Percentiles rank a stretch among this genome's conserved stretches.
Evolutionary conservation across 768 basidiomycete species (phyloP).

Genomic region (Amanita polypyramis): DNA sequence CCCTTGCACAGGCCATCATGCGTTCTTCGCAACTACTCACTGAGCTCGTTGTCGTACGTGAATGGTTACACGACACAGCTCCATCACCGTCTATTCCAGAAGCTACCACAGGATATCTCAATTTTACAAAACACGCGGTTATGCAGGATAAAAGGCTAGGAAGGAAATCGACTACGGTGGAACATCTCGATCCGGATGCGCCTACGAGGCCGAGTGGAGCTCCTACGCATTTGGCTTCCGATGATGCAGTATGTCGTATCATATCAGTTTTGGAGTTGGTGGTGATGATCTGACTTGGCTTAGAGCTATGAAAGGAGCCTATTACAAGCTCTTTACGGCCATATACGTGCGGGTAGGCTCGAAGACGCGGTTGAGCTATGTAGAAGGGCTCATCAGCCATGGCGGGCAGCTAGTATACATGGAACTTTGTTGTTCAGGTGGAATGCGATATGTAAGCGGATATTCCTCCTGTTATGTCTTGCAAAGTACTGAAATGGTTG

Average conservation of each 20-base stretch:
- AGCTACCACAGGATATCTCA: slow-evolving; percentile 75
- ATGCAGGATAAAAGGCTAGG: slow-evolving; percentile 55
- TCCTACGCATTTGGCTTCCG: slow-evolving; percentile 44
- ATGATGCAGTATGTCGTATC: slow-evolving; percentile 59
- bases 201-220: slow-evolving; percentile 44
- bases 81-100: slow-evolving; percentile 51
- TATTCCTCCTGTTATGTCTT: background rate
- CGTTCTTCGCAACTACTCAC: slow-evolving; percentile 52
- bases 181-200: slow-evolving; percentile 76
- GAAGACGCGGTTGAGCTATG: slow-evolving; percentile 81
- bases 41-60: slow-evolving; percentile 75
- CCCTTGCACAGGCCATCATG: slow-evolving; percentile 68
- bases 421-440: slow-evolving; percentile 76
- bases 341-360: slow-evolving; percentile 75
- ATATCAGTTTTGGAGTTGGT: background rate
- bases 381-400: slow-evolving; percentile 75
- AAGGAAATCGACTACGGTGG: slow-evolving; percentile 36
- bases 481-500: background rate
- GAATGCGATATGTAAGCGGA: slow-evolving; percentile 51
- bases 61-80: slow-evolving; percentile 80
- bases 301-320: slow-evolving; percentile 78
- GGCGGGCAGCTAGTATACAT: slow-evolving; percentile 84
- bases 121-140: slow-evolving; percentile 67
- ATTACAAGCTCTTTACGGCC: slow-evolving; percentile 67
- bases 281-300: background rate